Evolutionary conservation across 306 rosid species (phyloP).

Genomic region (Alnus glutinosa): DNA sequence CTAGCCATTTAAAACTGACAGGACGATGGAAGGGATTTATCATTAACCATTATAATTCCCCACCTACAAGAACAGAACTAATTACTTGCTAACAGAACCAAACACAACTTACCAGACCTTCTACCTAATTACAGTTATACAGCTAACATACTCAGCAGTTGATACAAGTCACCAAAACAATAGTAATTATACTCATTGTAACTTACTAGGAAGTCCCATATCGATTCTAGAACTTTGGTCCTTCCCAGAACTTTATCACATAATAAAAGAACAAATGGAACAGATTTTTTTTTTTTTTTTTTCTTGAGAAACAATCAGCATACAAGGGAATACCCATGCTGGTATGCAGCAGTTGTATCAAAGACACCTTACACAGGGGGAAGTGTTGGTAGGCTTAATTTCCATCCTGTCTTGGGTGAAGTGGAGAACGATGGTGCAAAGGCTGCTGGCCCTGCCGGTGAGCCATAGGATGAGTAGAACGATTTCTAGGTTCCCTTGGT

Average conservation of each 20-base stretch:
- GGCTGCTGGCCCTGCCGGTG: conserved; percentile 45
- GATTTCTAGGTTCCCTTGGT: conserved; percentile 45
- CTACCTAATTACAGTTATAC: conserved; percentile 26
- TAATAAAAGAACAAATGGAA: not conserved
- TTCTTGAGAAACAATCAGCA: not conserved
- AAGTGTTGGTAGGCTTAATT: conserved; percentile 30
- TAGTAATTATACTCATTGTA: not conserved
- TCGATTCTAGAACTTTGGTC: not conserved
- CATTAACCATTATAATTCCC: too few relatives aligned
- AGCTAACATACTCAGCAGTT: not conserved
- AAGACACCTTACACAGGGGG: not conserved
- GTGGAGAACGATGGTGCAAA: conserved; percentile 62
- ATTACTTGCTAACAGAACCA: not conserved
- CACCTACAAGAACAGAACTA: not conserved
- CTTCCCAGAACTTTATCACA: too few relatives aligned
- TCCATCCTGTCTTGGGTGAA: conserved; percentile 38
- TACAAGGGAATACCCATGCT: not conserved
- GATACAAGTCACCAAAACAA: not conserved
- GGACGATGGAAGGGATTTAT: too few relatives aligned
- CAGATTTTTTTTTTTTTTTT: not conserved
- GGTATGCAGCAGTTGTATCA: not conserved
- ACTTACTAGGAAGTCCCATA: not conserved
- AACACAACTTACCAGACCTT: conserved; percentile 4
- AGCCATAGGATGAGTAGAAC: conserved; percentile 33
- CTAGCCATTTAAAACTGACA: too few relatives aligned